Base-by-base conservation (phyloP, 2,329 filamentous ascomycete genomes). In the Monosporascus sp. region DNA sequence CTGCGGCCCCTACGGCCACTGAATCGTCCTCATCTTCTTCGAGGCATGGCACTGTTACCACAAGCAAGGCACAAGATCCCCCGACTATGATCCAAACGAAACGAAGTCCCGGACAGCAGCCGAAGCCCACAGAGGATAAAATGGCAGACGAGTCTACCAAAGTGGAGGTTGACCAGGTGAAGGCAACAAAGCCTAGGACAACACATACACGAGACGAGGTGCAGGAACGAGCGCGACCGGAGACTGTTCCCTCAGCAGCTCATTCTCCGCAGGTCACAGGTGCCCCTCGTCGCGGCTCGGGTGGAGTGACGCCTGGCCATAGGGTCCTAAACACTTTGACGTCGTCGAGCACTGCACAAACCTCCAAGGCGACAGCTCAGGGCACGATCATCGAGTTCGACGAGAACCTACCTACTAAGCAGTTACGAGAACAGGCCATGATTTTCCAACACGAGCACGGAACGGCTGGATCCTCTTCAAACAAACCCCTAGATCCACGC, bases 341-440 rank as follows among this genome's bases (percentile, higher is more conserved):
- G 52, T 65, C 70, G 15, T 54, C 61, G 37, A 65, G 70, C 5
- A 72, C 69, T 9, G 68, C 74, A 11, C 72, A 67, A n/a, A 71
- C 71, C 14, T 73, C 70, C 15, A 75, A 67, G 22, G 66, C 76
- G 9, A 72, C 70, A 8, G 75, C 68, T 3, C 67, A 72, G 49
- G 76, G 74, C 22, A 75, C 70, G 7, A 76, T 78, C 26, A 72
- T 75, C 28, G 73, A 77, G 58, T 60, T 65, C 63, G 60, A 72
- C 63, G 55, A 67, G 54, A 56, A 64, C 58, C 44, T 62, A 37
- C 56, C 58, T 62, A 65, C 41, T 62, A 67, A 51, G 60, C 56
- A 8, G 63, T 68, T 18, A 48, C 50, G 18, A 54, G 55, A 50
- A n/a, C 49, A 55, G 17, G 55, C 61, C 37, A 60, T 60, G 37